These are phyloP conservation scores for Lactarius sp. DNA, from an alignment of 768 basidiomycete genomes.

Conservation along the genomic window DNA sequence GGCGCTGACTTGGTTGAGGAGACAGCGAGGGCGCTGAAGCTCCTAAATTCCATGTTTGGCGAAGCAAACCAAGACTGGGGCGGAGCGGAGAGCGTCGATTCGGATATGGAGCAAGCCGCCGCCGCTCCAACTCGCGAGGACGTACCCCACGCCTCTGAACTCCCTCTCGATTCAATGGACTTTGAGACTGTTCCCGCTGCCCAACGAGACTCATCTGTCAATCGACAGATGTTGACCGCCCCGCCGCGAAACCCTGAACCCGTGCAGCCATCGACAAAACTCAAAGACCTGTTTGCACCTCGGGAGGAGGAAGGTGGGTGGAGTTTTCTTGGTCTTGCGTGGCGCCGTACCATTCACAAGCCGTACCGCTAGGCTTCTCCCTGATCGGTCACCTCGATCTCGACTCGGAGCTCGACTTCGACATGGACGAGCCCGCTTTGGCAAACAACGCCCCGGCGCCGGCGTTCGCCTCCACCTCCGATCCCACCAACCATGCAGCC, in stretches of 20 bases:
- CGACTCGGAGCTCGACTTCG: slow-evolving; percentile 63
- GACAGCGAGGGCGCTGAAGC: slow-evolving; percentile 42
- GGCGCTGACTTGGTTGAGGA: slow-evolving; percentile 38
- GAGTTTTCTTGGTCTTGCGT: neutral
- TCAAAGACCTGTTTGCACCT: slow-evolving; percentile 74
- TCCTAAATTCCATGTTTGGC: slow-evolving; percentile 53
- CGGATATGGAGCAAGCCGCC: slow-evolving; percentile 48
- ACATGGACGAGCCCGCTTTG: slow-evolving; percentile 35
- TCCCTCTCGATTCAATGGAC: slow-evolving; percentile 30
- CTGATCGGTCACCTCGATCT: slow-evolving; percentile 70
- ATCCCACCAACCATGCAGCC: neutral
- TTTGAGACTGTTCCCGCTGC: slow-evolving; percentile 21
- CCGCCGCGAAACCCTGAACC: neutral
- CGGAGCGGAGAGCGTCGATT: slow-evolving; percentile 52
- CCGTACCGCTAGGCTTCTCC: slow-evolving; percentile 58
- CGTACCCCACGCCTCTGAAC: slow-evolving; percentile 21
- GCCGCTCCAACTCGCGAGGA: slow-evolving; percentile 19
- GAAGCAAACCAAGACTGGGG: slow-evolving; percentile 49
- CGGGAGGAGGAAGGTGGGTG: slow-evolving; percentile 58
- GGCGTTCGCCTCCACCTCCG: neutral
- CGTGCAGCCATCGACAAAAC: slow-evolving; percentile 30
- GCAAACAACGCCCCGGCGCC: neutral
- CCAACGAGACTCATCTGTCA: neutral
- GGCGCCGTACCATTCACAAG: neutral
- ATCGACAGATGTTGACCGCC: neutral